Evolutionary conservation across 1,284 basidiomycete genomes (phyloP).

Genomic region (Pterulicium gracile): DNA sequence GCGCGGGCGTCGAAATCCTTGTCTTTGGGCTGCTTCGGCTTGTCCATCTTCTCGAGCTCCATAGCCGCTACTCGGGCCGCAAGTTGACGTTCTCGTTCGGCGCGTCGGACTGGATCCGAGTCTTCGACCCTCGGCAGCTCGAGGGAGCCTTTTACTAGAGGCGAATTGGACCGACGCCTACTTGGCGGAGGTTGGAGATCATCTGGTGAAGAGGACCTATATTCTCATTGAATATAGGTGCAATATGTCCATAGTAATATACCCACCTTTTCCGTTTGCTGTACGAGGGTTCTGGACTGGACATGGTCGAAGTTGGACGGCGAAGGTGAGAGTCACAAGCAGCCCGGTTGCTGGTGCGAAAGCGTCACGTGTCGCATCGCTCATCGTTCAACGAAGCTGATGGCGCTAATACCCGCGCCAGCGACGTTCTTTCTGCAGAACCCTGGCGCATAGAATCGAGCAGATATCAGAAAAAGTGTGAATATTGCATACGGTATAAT

Average conservation of each 20-base stretch:
- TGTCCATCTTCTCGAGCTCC: constrained; percentile 55
- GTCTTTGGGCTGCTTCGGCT: constrained; percentile 36
- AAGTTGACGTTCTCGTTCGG: constrained; percentile 70
- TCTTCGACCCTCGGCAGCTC: constrained; percentile 55
- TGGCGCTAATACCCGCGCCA: no score
- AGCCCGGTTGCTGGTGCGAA: no score
- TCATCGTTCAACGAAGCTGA: no score
- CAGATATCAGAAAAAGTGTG: no score
- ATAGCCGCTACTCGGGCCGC: constrained; percentile 62
- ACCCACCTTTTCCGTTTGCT: neutral
- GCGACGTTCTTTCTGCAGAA: no score
- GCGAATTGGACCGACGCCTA: neutral
- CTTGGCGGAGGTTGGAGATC: neutral
- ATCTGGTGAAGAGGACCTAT: neutral
- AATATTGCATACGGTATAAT: no score
- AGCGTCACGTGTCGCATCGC: no score
- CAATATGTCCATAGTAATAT: neutral
- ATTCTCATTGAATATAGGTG: neutral
- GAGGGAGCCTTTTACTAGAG: constrained; percentile 13
- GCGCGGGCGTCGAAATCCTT: constrained; percentile 58
- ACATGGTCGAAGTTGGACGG: no score
- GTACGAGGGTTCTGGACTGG: neutral
- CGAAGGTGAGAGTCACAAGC: no score
- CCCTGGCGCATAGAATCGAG: no score
- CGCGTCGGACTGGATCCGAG: constrained; percentile 66